These are phyloP conservation scores for Neonectria neomacrospora DNA, from an alignment of 2,329 filamentous ascomycete species.

Conservation along the genomic window DNA sequence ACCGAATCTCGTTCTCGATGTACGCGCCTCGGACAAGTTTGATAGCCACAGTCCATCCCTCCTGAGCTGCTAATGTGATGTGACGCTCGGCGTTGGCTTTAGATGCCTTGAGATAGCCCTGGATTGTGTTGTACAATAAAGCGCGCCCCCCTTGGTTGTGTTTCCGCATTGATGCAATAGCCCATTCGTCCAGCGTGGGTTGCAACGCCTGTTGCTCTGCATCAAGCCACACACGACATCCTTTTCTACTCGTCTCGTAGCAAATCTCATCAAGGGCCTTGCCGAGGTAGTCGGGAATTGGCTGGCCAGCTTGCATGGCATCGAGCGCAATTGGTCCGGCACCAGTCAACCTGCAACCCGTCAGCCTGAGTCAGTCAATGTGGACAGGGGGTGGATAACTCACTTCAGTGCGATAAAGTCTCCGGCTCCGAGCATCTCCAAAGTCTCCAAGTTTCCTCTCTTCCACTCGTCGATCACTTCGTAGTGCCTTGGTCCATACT, in stretches of 20 bases:
- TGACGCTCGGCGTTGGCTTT: slow-evolving; percentile 55
- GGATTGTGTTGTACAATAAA: slow-evolving; percentile 62
- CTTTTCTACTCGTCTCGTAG: slow-evolving; percentile 47
- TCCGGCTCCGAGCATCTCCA: slow-evolving; percentile 59
- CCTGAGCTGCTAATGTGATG: slow-evolving; percentile 57
- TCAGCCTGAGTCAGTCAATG: not conserved
- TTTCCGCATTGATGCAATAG: slow-evolving; percentile 50
- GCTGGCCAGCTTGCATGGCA: slow-evolving; percentile 49
- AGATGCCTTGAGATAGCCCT: slow-evolving; percentile 64
- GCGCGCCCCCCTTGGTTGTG: slow-evolving; percentile 51
- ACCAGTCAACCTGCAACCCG: slow-evolving; percentile 51
- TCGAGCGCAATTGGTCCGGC: slow-evolving; percentile 53
- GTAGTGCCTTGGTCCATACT: slow-evolving; percentile 32
- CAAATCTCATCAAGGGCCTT: slow-evolving; percentile 55
- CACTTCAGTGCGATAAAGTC: slow-evolving; percentile 71
- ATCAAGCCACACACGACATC: slow-evolving; percentile 56
- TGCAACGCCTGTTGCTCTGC: slow-evolving; percentile 59
- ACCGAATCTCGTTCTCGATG: slow-evolving; percentile 59
- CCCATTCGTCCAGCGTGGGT: slow-evolving; percentile 47
- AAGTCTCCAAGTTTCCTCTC: slow-evolving; percentile 62
- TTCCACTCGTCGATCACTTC: slow-evolving; percentile 57
- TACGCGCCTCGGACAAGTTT: slow-evolving; percentile 69
- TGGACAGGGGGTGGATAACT: slow-evolving; percentile 12
- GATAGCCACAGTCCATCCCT: slow-evolving; percentile 63
- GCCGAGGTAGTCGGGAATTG: slow-evolving; percentile 52